These are phyloP conservation scores for Jacaranda copaia DNA, from an alignment of 257 asterid genomes.

Conservation along the genomic window DNA sequence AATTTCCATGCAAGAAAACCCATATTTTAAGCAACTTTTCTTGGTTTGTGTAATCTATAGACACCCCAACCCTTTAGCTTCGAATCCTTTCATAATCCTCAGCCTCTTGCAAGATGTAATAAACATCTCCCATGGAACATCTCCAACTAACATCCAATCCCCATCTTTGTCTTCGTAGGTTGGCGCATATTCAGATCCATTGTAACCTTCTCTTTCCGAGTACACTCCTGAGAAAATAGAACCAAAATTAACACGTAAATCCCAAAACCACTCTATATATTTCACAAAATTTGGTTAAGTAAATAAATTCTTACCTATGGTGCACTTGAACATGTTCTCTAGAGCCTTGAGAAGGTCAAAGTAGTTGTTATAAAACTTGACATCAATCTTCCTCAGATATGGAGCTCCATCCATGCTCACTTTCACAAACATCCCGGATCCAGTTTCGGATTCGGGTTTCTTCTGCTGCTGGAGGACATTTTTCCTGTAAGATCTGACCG, in stretches of 20 bases:
- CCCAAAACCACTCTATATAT: not conserved
- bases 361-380: slow-evolving; percentile 66
- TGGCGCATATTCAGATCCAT: slow-evolving; percentile 76
- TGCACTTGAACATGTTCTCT: slow-evolving; percentile 87
- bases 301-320: slow-evolving; percentile 49
- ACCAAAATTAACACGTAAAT: not conserved
- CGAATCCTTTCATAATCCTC: slow-evolving; percentile 80
- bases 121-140: slow-evolving; percentile 98
- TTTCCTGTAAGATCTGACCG: slow-evolving; percentile 81
- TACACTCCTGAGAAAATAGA: slow-evolving; percentile 51
- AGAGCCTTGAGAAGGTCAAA: slow-evolving; percentile 72
- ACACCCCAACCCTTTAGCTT: slow-evolving; percentile 73
- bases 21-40: not conserved
- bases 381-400: slow-evolving; percentile 82
- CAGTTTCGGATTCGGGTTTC: slow-evolving; percentile 55
- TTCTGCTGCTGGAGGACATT: slow-evolving; percentile 56
- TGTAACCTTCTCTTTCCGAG: slow-evolving; percentile 79
- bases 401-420: slow-evolving; percentile 99
- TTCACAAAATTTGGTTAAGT: not conserved
- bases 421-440: slow-evolving; percentile 73
- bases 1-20: too few relatives aligned
- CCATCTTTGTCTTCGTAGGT: slow-evolving; percentile 97
- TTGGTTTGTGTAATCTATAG: not conserved
- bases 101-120: slow-evolving; percentile 75
- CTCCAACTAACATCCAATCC: slow-evolving; percentile 98